Evolutionary conservation across 2,329 filamentous ascomycete species (phyloP).

Genomic region (Penicillium sp.): DNA sequence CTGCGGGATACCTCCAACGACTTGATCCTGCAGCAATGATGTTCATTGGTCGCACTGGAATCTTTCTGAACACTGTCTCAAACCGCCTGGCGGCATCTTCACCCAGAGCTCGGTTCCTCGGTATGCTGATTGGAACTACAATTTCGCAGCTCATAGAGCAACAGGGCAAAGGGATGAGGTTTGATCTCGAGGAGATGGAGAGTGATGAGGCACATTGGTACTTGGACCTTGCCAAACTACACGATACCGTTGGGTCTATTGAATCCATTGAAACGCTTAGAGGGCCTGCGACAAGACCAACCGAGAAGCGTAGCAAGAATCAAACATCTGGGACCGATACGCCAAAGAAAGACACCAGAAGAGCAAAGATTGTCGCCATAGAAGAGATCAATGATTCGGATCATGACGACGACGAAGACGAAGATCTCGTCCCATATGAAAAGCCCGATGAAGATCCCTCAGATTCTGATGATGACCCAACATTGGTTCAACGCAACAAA

Average conservation of each 20-base stretch:
- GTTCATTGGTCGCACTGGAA: slow-evolving; percentile 60
- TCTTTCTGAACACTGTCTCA: slow-evolving; percentile 70
- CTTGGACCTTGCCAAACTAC: slow-evolving; percentile 53
- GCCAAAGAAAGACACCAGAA: too few species aligned
- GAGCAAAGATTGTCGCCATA: slow-evolving; percentile 43
- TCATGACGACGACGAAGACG: slow-evolving; percentile 38
- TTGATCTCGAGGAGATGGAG: slow-evolving; percentile 71
- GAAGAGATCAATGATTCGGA: slow-evolving; percentile 54
- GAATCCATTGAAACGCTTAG: slow-evolving; percentile 42
- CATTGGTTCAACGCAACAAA: slow-evolving; percentile 73
- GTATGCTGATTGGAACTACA: slow-evolving; percentile 76
- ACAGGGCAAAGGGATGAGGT: slow-evolving; percentile 64
- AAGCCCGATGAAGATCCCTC: slow-evolving; percentile 83
- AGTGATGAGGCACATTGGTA: slow-evolving; percentile 67
- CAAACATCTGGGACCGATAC: too few species aligned
- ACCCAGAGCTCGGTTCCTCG: slow-evolving; percentile 67
- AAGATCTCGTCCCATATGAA: slow-evolving; percentile 65
- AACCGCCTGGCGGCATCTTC: slow-evolving; percentile 75
- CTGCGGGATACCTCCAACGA: slow-evolving; percentile 66
- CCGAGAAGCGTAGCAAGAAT: slow-evolving; percentile 8
- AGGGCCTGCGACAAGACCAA: too few species aligned
- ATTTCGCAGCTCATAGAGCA: slow-evolving; percentile 57
- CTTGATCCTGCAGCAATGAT: slow-evolving; percentile 57
- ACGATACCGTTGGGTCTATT: slow-evolving; percentile 56
- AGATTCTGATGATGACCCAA: slow-evolving; percentile 89